These are phyloP conservation scores for Plectosphaerella sp. DNA, from an alignment of 2,329 filamentous ascomycete species.

Conservation along the genomic window DNA sequence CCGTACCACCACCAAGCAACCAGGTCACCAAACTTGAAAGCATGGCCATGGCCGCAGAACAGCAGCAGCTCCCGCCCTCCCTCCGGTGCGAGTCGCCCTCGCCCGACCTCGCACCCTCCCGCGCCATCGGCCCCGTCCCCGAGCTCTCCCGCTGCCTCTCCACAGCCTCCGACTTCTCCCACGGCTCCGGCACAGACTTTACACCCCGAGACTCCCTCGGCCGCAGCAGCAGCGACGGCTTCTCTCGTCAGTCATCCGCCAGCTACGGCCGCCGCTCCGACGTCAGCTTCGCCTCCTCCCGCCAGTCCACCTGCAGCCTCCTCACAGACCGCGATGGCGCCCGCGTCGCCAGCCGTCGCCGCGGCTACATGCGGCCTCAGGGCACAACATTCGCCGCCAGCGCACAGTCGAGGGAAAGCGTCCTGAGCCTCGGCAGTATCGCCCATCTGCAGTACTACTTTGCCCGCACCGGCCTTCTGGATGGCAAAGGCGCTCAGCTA, in stretches of 20 bases:
- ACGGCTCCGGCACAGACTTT: slow-evolving; percentile 45
- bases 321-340: slow-evolving; percentile 23
- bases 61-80: slow-evolving; percentile 19
- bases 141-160: slow-evolving; percentile 62
- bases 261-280: slow-evolving; percentile 47
- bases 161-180: slow-evolving; percentile 54
- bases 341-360: slow-evolving; percentile 42
- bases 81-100: slow-evolving; percentile 58
- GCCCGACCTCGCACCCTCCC: slow-evolving; percentile 57
- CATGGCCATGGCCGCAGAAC: slow-evolving; percentile 29
- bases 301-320: slow-evolving; percentile 41
- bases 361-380: slow-evolving; percentile 84
- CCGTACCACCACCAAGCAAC: neutral
- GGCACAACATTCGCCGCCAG: slow-evolving; percentile 88
- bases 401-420: slow-evolving; percentile 85
- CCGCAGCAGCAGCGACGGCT: slow-evolving; percentile 52
- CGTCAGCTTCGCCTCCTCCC: slow-evolving; percentile 30
- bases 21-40: neutral
- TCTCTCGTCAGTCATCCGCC: slow-evolving; percentile 61
- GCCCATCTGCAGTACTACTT: slow-evolving; percentile 98
- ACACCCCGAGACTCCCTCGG: slow-evolving; percentile 50
- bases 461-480: slow-evolving; percentile 84
- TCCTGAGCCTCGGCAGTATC: slow-evolving; percentile 94
- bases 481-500: slow-evolving; percentile 86
- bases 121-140: slow-evolving; percentile 55